Evolutionary conservation across 352 stramenopile species (phyloP).

Genomic region (Globisporangium polare): DNA sequence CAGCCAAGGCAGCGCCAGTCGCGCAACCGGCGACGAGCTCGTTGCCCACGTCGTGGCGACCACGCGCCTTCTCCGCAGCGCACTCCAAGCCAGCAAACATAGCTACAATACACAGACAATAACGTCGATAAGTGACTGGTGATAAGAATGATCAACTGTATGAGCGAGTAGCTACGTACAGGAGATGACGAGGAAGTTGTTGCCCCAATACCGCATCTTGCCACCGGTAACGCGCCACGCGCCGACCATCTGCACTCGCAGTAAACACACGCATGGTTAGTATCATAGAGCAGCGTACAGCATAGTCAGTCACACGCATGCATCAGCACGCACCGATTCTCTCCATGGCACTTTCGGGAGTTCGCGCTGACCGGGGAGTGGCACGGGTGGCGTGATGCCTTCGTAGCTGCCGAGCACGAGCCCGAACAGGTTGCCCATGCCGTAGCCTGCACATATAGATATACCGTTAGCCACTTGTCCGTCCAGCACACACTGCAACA

Average conservation of each 20-base stretch:
- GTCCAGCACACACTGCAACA: not conserved
- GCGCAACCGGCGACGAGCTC: constrained; percentile 92
- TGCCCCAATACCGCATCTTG: constrained; percentile 83
- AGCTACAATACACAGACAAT: constrained; percentile 28
- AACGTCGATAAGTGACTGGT: not conserved
- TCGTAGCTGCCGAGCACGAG: constrained; percentile 82
- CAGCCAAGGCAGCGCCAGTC: constrained; percentile 93
- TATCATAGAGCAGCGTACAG: not conserved
- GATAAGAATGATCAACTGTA: not conserved
- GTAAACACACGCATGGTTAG: not conserved
- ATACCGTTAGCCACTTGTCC: constrained; percentile 2
- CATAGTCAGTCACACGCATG: not conserved
- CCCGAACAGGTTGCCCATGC: constrained; percentile 77
- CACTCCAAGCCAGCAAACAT: constrained; percentile 96
- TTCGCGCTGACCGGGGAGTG: constrained; percentile 73
- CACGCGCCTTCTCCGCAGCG: constrained; percentile 91
- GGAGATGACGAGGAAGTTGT: constrained; percentile 87
- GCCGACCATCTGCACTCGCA: constrained; percentile 36
- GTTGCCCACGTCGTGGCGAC: constrained; percentile 95
- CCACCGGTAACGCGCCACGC: constrained; percentile 65
- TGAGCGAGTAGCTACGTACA: constrained; percentile 23
- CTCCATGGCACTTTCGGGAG: constrained; percentile 75
- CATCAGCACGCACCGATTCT: constrained; percentile 45
- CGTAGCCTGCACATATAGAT: constrained; percentile 43
- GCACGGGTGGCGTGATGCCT: constrained; percentile 78